phyloP scores from a whole-genome alignment of 2,329 filamentous ascomycete species.

The Nemania sp. region DNA sequence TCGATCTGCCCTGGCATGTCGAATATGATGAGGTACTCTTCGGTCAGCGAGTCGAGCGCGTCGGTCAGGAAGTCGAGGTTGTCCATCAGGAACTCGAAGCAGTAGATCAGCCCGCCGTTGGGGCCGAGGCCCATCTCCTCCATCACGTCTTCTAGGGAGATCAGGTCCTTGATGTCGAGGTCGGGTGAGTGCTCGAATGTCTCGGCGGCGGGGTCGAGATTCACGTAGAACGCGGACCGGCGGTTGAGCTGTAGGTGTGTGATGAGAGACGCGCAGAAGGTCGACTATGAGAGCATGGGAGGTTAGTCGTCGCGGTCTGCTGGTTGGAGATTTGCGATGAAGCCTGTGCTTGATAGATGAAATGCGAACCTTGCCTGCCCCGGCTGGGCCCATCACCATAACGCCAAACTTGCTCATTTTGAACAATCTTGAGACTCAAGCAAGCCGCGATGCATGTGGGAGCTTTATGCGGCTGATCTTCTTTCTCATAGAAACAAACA shows the following conservation, averaged over 20 bases:
- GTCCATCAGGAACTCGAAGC: slow-evolving; percentile 74
- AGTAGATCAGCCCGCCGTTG: slow-evolving; percentile 72
- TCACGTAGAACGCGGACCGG: slow-evolving; percentile 96
- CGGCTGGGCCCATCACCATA: slow-evolving; percentile 94
- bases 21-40: slow-evolving; percentile 96
- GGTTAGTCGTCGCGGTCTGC: not conserved
- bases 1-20: slow-evolving; percentile 99
- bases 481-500: no score
- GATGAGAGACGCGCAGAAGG: slow-evolving; percentile 92
- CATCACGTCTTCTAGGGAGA: slow-evolving; percentile 86
- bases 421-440: no score
- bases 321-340: not conserved
- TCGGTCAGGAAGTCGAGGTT: slow-evolving; percentile 74
- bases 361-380: slow-evolving; percentile 77
- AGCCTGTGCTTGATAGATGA: not conserved
- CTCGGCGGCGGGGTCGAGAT: slow-evolving; percentile 95
- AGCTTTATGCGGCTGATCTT: no score
- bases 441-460: no score
- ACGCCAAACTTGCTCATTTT: slow-evolving; percentile 92
- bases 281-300: slow-evolving; percentile 63
- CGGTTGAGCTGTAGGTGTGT: slow-evolving; percentile 88
- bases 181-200: slow-evolving; percentile 83
- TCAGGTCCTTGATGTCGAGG: slow-evolving; percentile 85
- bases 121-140: slow-evolving; percentile 71
- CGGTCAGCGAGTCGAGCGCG: slow-evolving; percentile 75